phyloP scores from a whole-genome alignment of 2,329 filamentous ascomycete genomes.

The Anisogramma anomala region DNA sequence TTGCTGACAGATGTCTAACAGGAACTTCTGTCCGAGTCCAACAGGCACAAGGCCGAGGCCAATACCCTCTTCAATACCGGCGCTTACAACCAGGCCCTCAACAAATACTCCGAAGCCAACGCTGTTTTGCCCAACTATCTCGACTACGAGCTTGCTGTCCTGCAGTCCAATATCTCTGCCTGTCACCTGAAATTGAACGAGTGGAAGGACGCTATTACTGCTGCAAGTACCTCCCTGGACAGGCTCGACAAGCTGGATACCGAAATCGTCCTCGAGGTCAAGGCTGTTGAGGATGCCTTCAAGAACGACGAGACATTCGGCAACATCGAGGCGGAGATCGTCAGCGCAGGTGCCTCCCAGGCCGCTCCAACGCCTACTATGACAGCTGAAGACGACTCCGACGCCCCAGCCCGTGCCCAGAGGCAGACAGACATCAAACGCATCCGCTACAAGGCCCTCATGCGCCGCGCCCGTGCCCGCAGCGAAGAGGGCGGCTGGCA shows the following conservation, averaged over 20 bases:
- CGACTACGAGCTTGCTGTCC: conserved; percentile 76
- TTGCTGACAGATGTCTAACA: conserved; percentile 23
- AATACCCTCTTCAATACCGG: conserved; percentile 67
- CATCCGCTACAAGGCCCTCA: conserved; percentile 71
- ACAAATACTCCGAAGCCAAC: conserved; percentile 71
- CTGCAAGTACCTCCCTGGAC: conserved; percentile 62
- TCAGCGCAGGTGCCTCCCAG: conserved; percentile 45
- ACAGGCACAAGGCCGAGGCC: conserved; percentile 60
- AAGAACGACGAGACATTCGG: conserved; percentile 30
- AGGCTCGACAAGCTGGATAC: conserved; percentile 51
- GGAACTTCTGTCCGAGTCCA: conserved; percentile 60
- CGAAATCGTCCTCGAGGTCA: conserved; percentile 21
- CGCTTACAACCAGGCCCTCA: conserved; percentile 66
- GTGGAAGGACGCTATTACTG: conserved; percentile 71
- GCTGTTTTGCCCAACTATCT: conserved; percentile 71
- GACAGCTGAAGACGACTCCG: conserved; percentile 18
- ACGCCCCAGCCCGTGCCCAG: conserved; percentile 23
- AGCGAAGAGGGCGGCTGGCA: conserved; percentile 67
- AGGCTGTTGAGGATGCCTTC: conserved; percentile 39
- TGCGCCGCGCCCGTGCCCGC: conserved; percentile 64
- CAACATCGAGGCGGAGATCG: conserved; percentile 43
- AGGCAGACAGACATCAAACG: conserved; percentile 55
- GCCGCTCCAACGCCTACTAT: conserved; percentile 29
- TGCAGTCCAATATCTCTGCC: conserved; percentile 80
- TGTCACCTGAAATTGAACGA: conserved; percentile 76